Conservation (phyloP, 768 basidiomycete species). For the Aureoboletus auriporus region DNA sequence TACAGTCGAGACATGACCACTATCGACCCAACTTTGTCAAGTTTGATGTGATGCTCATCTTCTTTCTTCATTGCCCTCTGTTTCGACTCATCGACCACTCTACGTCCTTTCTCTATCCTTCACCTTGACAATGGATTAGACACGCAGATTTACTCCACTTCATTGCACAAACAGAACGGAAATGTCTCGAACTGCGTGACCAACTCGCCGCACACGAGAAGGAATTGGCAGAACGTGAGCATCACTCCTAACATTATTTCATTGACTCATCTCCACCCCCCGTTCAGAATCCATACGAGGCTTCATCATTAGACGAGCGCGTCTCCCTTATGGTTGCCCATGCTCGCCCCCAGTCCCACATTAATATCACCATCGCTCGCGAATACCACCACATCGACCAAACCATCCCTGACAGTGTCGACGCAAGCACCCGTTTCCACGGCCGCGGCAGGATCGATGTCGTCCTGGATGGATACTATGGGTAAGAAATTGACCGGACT, state of each 20-base stretch:
- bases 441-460: constrained; percentile 23
- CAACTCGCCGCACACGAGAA: constrained; percentile 70
- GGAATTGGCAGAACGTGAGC: constrained; percentile 62
- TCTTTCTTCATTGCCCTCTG: too few species aligned
- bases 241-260: too few species aligned
- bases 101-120: background rate
- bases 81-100: too few species aligned
- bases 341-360: constrained; percentile 11
- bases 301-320: constrained; percentile 8
- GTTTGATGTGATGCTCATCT: too few species aligned
- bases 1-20: background rate
- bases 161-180: constrained; percentile 84
- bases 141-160: constrained; percentile 78
- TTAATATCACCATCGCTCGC: background rate
- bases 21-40: too few species aligned
- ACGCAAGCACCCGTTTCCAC: constrained; percentile 18
- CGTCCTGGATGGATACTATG: constrained; percentile 54
- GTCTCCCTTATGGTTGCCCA: constrained; percentile 6
- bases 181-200: constrained; percentile 75
- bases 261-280: background rate
- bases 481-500: constrained; percentile 61
- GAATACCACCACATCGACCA: background rate
- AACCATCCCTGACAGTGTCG: background rate
- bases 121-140: constrained; percentile 33
- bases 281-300: background rate